Evolutionary conservation across 495 filamentous ascomycete genomes (phyloP), one percentile per base, ranked within the genome.

Genomic region (Acidiella bohemica): DNA sequence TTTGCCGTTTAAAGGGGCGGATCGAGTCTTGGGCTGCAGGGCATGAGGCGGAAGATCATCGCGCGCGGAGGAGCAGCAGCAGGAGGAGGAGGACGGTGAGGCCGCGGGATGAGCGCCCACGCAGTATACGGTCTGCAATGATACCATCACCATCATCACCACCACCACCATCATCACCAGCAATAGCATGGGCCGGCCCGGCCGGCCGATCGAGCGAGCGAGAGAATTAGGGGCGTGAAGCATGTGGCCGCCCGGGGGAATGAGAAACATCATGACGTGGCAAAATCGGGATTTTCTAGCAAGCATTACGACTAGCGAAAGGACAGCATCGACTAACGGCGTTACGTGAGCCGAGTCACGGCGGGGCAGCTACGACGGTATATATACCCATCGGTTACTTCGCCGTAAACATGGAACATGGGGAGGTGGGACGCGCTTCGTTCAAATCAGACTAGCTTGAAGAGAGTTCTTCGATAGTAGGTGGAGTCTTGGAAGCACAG

Each of bases 1-100:
- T 83, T 83, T 57, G 70, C 71, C 17, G 88, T 82, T 47, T 97
- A 75, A 44, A 19, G 34, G 4, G 19, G 20, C 8, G 30, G 30
- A 27, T 3, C 1, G 8, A 16, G 11, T 7, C 5, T 39, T 5
- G 16, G 13, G 10, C 24, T 10, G 5, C 7, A 11, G 13, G 12
- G 16, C 10, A 17, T 39, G 36, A 13, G n/a, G 25, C 25, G 36
- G 9, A 28, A 11, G 21, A 28, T n/a, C n/a, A n/a, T n/a, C n/a
- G n/a, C n/a, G n/a, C n/a, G n/a, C n/a, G n/a, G n/a, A n/a, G 6
- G 36, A 19, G 9, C 24, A 10, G 14, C 6, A 11, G 14, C 11
- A 23, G 21, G 39, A 7, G 9, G 39, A 22, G 17, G 2, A 17
- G 24, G 30, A 4, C 2, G 31, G n/a, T 4, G 28, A 13, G 35